These are phyloP conservation scores for Pleurotus sapidus DNA, from an alignment of 768 basidiomycete species.

Conservation along the genomic window DNA sequence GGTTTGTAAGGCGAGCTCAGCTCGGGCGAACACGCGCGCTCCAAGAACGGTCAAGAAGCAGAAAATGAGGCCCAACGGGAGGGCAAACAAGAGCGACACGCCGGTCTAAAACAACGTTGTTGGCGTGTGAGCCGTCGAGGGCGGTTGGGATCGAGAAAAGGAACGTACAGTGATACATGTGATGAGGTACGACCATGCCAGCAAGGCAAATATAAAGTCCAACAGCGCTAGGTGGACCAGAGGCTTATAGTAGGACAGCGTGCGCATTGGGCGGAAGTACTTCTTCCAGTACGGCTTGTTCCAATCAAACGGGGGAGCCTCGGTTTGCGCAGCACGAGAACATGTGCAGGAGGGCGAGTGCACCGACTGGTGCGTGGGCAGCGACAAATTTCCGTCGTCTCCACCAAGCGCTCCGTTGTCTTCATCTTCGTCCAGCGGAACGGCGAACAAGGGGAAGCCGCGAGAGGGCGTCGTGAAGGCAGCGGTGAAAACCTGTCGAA, in stretches of 20 bases:
- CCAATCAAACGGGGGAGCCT: conserved; percentile 12
- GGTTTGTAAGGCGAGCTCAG: conserved; percentile 69
- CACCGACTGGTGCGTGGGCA: conserved; percentile 8
- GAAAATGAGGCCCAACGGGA: conserved; percentile 71
- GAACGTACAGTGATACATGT: conserved; percentile 70
- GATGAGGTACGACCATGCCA: conserved; percentile 72
- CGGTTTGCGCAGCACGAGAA: neutral
- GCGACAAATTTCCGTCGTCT: conserved; percentile 11
- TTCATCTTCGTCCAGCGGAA: conserved; percentile 48
- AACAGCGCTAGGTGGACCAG: conserved; percentile 65
- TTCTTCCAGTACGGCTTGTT: conserved; percentile 36
- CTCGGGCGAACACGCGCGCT: conserved; percentile 64
- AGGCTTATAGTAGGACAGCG: conserved; percentile 55
- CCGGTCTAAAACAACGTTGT: conserved; percentile 48
- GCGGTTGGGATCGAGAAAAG: neutral
- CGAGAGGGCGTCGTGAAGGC: conserved; percentile 59
- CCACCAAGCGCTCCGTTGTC: conserved; percentile 26
- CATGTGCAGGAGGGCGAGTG: neutral
- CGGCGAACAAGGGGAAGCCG: conserved; percentile 62
- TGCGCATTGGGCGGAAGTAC: conserved; percentile 63
- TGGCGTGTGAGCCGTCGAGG: neutral
- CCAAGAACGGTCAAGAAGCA: conserved; percentile 77
- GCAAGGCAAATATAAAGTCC: conserved; percentile 74
- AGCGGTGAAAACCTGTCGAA: conserved; percentile 35
- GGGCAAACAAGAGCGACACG: conserved; percentile 72